Conservation (phyloP, 495 filamentous ascomycete species). For the Aspergillus wentii region DNA sequence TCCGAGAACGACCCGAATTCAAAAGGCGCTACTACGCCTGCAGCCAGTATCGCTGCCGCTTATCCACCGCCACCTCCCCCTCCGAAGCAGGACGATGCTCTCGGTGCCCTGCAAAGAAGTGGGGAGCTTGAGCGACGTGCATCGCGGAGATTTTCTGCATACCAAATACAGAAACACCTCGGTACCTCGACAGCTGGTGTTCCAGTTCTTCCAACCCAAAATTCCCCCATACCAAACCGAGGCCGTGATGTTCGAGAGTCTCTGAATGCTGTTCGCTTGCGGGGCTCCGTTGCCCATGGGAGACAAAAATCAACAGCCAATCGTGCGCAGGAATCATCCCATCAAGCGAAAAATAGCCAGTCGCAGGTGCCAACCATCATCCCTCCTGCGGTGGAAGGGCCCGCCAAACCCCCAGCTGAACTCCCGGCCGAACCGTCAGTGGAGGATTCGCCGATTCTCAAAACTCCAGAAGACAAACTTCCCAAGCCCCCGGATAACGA, state of each 20-base stretch:
- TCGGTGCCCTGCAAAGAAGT: conserved; percentile 84
- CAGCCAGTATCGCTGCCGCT: conserved; percentile 22
- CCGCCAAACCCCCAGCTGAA: conserved; percentile 20
- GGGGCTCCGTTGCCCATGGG: conserved; percentile 64
- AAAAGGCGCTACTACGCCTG: conserved; percentile 31
- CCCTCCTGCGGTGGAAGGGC: conserved; percentile 54
- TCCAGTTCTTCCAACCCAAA: conserved; percentile 80
- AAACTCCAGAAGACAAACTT: conserved; percentile 60
- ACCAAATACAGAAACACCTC: conserved; percentile 91
- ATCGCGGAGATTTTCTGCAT: conserved; percentile 87
- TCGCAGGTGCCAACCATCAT: conserved; percentile 51
- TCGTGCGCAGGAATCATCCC: conserved; percentile 54
- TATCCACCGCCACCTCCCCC: conserved; percentile 68
- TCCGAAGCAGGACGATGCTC: conserved; percentile 80
- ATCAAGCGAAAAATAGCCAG: conserved; percentile 49
- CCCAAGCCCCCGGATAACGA: conserved; percentile 36
- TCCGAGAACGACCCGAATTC: conserved; percentile 39
- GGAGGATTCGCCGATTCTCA: conserved; percentile 37
- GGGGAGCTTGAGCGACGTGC: conserved; percentile 91
- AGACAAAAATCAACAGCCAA: conserved; percentile 55
- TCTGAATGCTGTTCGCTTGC: conserved; percentile 80
- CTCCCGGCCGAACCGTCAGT: conserved; percentile 29
- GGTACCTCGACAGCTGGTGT: conserved; percentile 76
- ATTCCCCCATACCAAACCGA: conserved; percentile 81
- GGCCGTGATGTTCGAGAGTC: conserved; percentile 86